A percentile compares a stretch with the other conserved stretches of the same genome.
phyloP scores from a whole-genome alignment of 345 rosid genomes.

The Pugionium dolabratum region DNA sequence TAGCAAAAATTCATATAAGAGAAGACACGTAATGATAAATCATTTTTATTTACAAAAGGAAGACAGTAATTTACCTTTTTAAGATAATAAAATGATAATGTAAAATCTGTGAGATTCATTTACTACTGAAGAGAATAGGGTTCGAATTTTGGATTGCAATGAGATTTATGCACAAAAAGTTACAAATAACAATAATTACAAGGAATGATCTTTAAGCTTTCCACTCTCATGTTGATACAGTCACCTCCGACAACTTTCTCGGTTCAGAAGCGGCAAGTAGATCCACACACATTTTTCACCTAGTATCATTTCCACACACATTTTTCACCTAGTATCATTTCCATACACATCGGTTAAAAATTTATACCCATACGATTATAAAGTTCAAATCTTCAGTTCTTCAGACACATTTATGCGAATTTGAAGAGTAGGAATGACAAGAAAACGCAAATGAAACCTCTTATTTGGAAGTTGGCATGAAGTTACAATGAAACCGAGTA shows the following conservation, averaged over 20 bases:
- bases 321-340: too few species aligned
- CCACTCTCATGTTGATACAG: constrained; percentile 26
- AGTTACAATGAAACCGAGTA: too few species aligned
- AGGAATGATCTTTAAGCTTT: constrained; percentile 21
- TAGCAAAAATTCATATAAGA: not conserved
- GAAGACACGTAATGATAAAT: constrained; percentile 16
- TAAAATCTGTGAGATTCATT: constrained; percentile 31
- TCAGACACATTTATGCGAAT: too few species aligned
- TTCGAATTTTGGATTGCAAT: constrained; percentile 16
- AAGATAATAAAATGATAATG: constrained; percentile 11
- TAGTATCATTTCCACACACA: too few species aligned
- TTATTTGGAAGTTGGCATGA: too few species aligned
- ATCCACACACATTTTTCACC: constrained; percentile 21
- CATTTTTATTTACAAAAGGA: constrained; percentile 24
- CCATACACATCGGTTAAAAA: too few species aligned
- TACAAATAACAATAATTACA: constrained; percentile 15
- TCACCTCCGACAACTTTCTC: constrained; percentile 54
- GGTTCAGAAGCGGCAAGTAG: constrained; percentile 44
- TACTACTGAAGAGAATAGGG: constrained; percentile 25
- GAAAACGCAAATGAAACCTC: too few species aligned
- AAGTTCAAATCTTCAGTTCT: too few species aligned
- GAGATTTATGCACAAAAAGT: constrained; percentile 10
- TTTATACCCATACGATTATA: too few species aligned
- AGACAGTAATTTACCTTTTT: constrained; percentile 25
- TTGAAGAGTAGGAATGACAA: too few species aligned